phyloP scores from a whole-genome alignment of 768 basidiomycete species.

The Tulasnella sp. region DNA sequence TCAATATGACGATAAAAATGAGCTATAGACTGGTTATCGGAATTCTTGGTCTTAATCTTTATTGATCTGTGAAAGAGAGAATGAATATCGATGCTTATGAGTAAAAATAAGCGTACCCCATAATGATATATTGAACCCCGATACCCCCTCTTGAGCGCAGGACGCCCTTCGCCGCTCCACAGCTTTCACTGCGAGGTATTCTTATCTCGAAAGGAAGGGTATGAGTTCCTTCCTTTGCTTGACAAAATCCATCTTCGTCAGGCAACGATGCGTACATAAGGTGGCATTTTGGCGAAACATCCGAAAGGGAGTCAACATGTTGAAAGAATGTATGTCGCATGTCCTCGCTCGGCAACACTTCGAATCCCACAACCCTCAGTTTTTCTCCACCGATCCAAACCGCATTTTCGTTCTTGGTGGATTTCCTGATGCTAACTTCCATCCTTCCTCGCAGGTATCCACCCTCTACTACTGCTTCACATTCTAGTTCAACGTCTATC shows the following conservation, averaged over 20 bases:
- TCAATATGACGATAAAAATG: constrained; percentile 81
- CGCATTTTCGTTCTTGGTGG: constrained; percentile 40
- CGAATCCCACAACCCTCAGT: constrained; percentile 73
- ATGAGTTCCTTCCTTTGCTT: constrained; percentile 53
- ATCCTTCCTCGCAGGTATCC: constrained; percentile 55
- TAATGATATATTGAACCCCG: constrained; percentile 61
- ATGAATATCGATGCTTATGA: background rate
- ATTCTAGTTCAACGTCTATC: constrained; percentile 66
- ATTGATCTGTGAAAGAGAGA: constrained; percentile 38
- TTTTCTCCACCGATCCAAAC: constrained; percentile 62
- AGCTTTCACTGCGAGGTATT: constrained; percentile 38
- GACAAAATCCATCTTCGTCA: constrained; percentile 50
- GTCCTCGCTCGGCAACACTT: constrained; percentile 41
- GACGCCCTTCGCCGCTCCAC: constrained; percentile 40
- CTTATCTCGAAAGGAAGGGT: constrained; percentile 57
- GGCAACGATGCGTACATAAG: constrained; percentile 33
- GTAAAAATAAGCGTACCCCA: constrained; percentile 36
- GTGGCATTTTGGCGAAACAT: constrained; percentile 35
- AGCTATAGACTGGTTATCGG: constrained; percentile 55
- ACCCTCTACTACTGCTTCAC: constrained; percentile 67
- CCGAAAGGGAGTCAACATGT: constrained; percentile 42
- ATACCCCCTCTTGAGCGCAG: constrained; percentile 45
- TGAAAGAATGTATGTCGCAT: constrained; percentile 76
- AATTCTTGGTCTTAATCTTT: constrained; percentile 54
- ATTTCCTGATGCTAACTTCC: constrained; percentile 48